Conservation (phyloP, 352 stramenopile genomes). For the Globisporangium carolinianum region DNA sequence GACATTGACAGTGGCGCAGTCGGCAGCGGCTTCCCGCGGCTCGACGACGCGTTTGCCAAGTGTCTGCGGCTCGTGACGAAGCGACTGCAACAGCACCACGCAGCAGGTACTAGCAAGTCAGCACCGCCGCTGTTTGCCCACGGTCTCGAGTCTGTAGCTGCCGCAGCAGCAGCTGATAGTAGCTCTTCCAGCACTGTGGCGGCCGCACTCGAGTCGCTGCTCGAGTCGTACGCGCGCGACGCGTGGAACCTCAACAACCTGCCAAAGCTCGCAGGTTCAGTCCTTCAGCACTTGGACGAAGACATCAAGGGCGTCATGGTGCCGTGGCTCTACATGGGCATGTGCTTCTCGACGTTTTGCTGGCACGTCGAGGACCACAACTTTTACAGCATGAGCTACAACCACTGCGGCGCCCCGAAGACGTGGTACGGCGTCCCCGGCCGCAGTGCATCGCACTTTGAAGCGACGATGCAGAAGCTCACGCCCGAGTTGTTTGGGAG, state of each 20-base stretch:
- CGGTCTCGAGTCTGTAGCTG: constrained; percentile 28
- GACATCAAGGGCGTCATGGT: constrained; percentile 98
- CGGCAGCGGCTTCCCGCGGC: constrained; percentile 83
- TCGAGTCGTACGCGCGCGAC: constrained; percentile 72
- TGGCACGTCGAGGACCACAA: constrained; percentile 99
- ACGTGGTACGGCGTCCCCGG: constrained; percentile 97
- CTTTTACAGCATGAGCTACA: constrained; percentile 99
- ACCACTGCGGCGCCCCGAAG: constrained; percentile 96
- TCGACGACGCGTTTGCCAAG: constrained; percentile 43
- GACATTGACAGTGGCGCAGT: constrained; percentile 85
- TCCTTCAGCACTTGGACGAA: constrained; percentile 95
- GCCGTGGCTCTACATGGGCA: constrained; percentile 99
- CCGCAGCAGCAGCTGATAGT: neutral
- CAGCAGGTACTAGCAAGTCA: constrained; percentile 20
- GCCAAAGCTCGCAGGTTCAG: constrained; percentile 88
- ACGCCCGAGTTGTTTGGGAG: constrained; percentile 93
- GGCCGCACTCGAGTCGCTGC: constrained; percentile 36
- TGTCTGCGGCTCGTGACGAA: constrained; percentile 41
- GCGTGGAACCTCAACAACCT: constrained; percentile 99
- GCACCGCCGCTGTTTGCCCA: constrained; percentile 37
- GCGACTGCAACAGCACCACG: constrained; percentile 41
- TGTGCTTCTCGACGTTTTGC: constrained; percentile 98
- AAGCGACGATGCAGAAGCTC: constrained; percentile 86
- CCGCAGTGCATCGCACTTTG: constrained; percentile 86
- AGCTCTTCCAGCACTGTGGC: neutral